Conservation (phyloP, 1,284 basidiomycete genomes). For the Crucibulum cyathiforme region DNA sequence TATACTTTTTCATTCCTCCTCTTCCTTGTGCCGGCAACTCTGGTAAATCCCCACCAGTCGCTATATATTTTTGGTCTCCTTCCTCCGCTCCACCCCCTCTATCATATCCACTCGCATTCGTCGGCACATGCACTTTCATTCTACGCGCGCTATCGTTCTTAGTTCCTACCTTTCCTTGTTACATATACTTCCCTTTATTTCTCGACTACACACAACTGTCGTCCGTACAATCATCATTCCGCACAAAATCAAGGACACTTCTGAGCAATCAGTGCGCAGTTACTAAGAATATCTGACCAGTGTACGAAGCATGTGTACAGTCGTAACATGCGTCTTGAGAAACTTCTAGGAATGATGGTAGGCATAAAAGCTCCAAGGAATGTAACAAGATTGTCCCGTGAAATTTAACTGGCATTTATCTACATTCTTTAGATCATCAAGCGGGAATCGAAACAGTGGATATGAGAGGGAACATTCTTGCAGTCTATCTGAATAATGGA, state of each 20-base stretch:
- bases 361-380: too few relatives aligned
- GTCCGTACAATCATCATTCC: slow-evolving; percentile 7
- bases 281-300: background rate
- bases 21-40: slow-evolving; percentile 24
- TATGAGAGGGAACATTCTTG: background rate
- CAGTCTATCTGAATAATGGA: background rate
- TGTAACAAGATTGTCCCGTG: too few relatives aligned
- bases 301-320: background rate
- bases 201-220: slow-evolving; percentile 10
- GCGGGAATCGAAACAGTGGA: too few relatives aligned
- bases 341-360: too few relatives aligned
- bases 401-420: too few relatives aligned
- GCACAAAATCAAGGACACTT: slow-evolving; percentile 1
- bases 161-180: slow-evolving; percentile 3
- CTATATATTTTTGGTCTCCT: slow-evolving; percentile 37
- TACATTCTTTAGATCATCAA: too few relatives aligned
- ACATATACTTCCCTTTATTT: slow-evolving; percentile 1
- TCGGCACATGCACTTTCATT: slow-evolving; percentile 18
- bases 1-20: slow-evolving; percentile 35
- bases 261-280: background rate
- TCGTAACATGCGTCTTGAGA: too few relatives aligned
- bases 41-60: slow-evolving; percentile 32
- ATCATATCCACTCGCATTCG: slow-evolving; percentile 8
- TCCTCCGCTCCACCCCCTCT: slow-evolving; percentile 12
- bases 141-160: background rate